Conservation (phyloP, 306 rosid genomes). For the Rosa rugosa region DNA sequence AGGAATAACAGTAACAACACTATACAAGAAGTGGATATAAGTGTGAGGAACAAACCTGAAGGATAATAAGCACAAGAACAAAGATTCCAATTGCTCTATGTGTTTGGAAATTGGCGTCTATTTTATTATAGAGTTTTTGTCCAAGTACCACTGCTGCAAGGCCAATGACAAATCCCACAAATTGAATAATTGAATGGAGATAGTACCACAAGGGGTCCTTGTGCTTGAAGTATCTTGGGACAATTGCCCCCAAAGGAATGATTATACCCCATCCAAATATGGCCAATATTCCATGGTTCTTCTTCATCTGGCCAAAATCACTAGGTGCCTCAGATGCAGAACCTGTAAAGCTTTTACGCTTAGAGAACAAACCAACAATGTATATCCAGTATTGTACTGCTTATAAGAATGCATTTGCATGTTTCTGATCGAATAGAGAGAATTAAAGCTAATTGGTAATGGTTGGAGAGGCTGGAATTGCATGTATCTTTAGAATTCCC, state of each 20-base stretch:
- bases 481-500: no score
- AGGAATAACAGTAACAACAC: neutral
- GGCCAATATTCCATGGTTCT: slow-evolving; percentile 84
- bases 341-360: slow-evolving; percentile 35
- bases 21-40: neutral
- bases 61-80: slow-evolving; percentile 78
- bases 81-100: slow-evolving; percentile 93
- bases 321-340: slow-evolving; percentile 40
- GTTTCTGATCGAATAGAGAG: neutral
- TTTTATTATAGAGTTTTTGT: slow-evolving; percentile 59
- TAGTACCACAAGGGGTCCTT: slow-evolving; percentile 94
- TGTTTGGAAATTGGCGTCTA: slow-evolving; percentile 67
- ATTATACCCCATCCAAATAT: slow-evolving; percentile 89
- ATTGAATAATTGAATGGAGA: slow-evolving; percentile 77
- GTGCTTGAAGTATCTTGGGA: slow-evolving; percentile 91
- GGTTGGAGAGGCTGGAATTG: neutral
- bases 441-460: neutral
- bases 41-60: slow-evolving; percentile 62
- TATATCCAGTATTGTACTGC: neutral
- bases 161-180: slow-evolving; percentile 79
- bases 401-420: neutral
- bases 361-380: neutral
- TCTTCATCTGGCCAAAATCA: slow-evolving; percentile 58
- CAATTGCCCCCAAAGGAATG: slow-evolving; percentile 84
- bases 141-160: slow-evolving; percentile 83